Evolutionary conservation across 371 early-diverging fungal species (phyloP).

Genomic region (Mortierella sp.): DNA sequence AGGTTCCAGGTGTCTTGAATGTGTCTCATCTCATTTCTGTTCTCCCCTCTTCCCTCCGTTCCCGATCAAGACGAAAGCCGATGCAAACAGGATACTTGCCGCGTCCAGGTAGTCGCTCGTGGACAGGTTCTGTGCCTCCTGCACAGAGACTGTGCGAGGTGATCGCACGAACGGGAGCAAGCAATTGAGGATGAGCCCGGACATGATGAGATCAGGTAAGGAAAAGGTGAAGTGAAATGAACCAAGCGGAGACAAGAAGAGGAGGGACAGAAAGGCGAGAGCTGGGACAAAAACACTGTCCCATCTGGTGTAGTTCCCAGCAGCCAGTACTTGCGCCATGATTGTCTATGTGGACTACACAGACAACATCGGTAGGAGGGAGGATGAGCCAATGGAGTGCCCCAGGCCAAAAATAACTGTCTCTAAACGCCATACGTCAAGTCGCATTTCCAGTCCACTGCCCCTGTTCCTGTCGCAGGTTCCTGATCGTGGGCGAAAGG

Average conservation of each 20-base stretch:
- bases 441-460: too few species aligned
- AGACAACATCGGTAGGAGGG: too few species aligned
- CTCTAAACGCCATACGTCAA: too few species aligned
- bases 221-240: too few species aligned
- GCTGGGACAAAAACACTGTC: not conserved
- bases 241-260: not conserved
- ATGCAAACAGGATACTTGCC: constrained; percentile 28
- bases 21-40: not conserved
- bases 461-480: too few species aligned
- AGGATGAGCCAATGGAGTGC: too few species aligned
- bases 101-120: constrained; percentile 40
- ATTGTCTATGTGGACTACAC: too few species aligned
- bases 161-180: constrained; percentile 50
- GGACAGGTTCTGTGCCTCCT: constrained; percentile 45
- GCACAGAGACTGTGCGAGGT: constrained; percentile 45
- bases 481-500: too few species aligned
- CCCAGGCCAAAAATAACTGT: too few species aligned
- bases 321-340: not conserved
- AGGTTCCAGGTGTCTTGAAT: too few species aligned
- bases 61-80: not conserved
- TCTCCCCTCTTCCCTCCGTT: not conserved
- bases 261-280: not conserved
- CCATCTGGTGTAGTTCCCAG: not conserved
- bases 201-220: constrained; percentile 19
- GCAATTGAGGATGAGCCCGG: constrained; percentile 53